Conservation (phyloP, 163 green algal species). For the Chlorella variabilis region DNA sequence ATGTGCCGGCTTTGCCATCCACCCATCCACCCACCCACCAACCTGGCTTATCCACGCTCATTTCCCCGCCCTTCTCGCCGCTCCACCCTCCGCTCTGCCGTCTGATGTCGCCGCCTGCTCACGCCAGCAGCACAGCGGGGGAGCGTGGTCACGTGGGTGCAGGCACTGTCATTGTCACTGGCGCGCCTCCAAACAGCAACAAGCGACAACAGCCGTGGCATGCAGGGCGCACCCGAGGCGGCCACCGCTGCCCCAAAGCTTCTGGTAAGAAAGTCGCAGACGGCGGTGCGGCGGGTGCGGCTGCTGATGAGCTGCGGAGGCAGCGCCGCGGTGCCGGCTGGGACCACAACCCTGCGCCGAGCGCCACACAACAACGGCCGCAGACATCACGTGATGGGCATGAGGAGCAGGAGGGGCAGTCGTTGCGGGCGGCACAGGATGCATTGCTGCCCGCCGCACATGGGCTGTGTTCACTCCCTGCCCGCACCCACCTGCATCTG, state of each 20-base stretch:
- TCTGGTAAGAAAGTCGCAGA: conserved; percentile 68
- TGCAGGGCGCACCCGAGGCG: conserved; percentile 25
- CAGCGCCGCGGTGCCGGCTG: conserved; percentile 31
- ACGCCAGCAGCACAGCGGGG: neutral
- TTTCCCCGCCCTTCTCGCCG: conserved; percentile 73
- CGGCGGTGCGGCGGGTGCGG: conserved; percentile 46
- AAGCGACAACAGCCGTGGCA: too few relatives aligned
- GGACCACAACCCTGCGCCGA: conserved; percentile 54
- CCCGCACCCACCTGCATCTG: conserved; percentile 29
- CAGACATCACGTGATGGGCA: neutral
- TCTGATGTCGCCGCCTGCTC: conserved; percentile 43
- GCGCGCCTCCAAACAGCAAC: too few relatives aligned
- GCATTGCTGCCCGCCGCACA: too few relatives aligned
- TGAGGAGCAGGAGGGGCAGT: too few relatives aligned
- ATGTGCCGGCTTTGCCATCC: too few relatives aligned
- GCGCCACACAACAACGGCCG: neutral
- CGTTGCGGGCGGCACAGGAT: too few relatives aligned
- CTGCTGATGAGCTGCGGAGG: conserved; percentile 38
- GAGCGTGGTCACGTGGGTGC: neutral
- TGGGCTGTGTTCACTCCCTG: too few relatives aligned
- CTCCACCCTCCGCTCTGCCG: conserved; percentile 52
- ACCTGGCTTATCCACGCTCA: conserved; percentile 64
- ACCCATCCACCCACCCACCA: too few relatives aligned
- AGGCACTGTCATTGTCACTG: too few relatives aligned
- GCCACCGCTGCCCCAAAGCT: conserved; percentile 49